phyloP scores from a whole-genome alignment of 768 basidiomycete genomes.

The Leccinum variicolor region DNA sequence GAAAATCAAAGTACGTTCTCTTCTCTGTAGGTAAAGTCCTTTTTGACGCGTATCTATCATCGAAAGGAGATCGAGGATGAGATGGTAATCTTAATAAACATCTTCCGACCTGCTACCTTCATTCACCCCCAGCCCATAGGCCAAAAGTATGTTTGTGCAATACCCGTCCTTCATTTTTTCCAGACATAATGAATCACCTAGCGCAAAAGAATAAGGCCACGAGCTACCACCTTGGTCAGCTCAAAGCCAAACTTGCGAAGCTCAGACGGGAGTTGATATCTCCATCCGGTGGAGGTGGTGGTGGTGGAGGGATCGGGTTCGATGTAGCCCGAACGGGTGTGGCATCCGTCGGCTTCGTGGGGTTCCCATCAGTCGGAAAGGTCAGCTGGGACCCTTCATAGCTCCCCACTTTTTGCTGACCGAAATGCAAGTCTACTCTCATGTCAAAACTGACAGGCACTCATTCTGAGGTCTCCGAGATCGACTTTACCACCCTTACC shows the following conservation, averaged over 20 bases:
- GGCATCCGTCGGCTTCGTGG: constrained; percentile 92
- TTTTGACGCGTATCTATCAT: constrained; percentile 10
- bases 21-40: constrained; percentile 15
- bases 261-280: constrained; percentile 90
- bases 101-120: constrained; percentile 15
- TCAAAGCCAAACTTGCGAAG: constrained; percentile 98
- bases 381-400: constrained; percentile 33
- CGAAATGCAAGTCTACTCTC: constrained; percentile 64
- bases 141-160: constrained; percentile 62
- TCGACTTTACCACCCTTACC: constrained; percentile 95
- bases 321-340: constrained; percentile 98
- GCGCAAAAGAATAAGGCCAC: constrained; percentile 96
- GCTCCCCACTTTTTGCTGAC: constrained; percentile 6
- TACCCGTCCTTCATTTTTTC: constrained; percentile 9
- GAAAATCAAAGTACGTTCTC: constrained; percentile 69
- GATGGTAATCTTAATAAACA: constrained; percentile 59
- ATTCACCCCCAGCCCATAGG: constrained; percentile 42
- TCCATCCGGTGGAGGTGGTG: constrained; percentile 74
- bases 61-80: constrained; percentile 92
- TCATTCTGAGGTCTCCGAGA: constrained; percentile 92
- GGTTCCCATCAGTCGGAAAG: constrained; percentile 95
- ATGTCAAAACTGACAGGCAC: constrained; percentile 98
- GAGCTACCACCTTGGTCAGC: constrained; percentile 92
- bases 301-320: constrained; percentile 88
- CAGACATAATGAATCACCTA: constrained; percentile 32